Evolutionary conservation across 2,329 filamentous ascomycete genomes (phyloP), one percentile per base, ranked within the genome.

Genomic region (Fusarium austroafricanum): DNA sequence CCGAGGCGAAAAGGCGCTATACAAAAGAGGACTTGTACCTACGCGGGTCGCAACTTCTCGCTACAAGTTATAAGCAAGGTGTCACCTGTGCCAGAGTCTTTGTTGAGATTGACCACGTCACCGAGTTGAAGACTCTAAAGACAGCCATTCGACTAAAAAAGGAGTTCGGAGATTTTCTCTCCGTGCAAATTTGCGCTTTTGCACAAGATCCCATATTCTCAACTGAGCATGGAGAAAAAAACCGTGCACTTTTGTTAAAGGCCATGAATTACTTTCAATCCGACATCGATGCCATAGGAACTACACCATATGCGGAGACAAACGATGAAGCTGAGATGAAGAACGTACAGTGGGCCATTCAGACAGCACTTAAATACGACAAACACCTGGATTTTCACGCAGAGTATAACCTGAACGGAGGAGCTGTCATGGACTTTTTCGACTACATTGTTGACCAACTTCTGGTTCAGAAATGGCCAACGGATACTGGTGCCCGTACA

Each of bases 141-240:
- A 50, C 42, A 0, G 61, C 38, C 0, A 18, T 43, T 0, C 23
- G 18, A 3, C 11, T 64, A 0, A 64, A 46, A 10, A 20, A 29
- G 10, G 26, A 64, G 4, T 64, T 64, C 10, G 31, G 6, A 3
- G 35, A 17, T 0, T 64, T 64, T n/a, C 1, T 64, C 1, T 6
- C 10, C 6, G 2, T 64, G 2, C 61, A 65, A 21, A 59, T 64
- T 1, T 64, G 61, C 10, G 39, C 39, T 15, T 64, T 64, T 10
- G 59, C 61, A 2, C 61, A 64, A n/a, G 60, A 64, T 11, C 52
- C 61, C 3, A 59, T 64, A 2, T 64, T 64, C 9, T 59, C 59
- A 7, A 46, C 52, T 5, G 44, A 52, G 0, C 11, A 65, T 10
- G 61, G 59, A 1, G 35, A 59, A 5, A 11, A 21, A 0, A 59